Conservation (phyloP, 495 filamentous ascomycete species). For the Pyrenopolyporus hunteri region DNA sequence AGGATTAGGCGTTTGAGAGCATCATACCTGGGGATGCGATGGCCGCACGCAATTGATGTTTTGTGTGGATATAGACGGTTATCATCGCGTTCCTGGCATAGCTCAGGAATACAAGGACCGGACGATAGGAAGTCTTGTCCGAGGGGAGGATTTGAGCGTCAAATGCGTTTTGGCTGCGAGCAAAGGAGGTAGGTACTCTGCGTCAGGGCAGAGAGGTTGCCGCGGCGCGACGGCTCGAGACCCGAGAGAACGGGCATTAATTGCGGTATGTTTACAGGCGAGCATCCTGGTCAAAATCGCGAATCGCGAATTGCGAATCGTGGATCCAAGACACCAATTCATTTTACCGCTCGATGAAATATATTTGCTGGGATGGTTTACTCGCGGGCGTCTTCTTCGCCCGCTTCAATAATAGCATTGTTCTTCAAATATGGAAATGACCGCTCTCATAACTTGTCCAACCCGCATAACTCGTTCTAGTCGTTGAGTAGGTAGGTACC, state of each 20-base stretch:
- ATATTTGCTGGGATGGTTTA: neutral
- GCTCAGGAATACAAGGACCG: conserved; percentile 7
- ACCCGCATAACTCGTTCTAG: too few relatives aligned
- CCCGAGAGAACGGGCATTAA: neutral
- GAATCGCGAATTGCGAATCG: conserved; percentile 1
- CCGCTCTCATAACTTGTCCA: too few relatives aligned
- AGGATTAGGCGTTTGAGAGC: conserved; percentile 33
- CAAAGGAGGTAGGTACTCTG: neutral
- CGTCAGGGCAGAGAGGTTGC: neutral
- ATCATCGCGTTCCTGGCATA: conserved; percentile 8
- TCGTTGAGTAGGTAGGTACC: neutral
- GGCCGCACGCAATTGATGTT: conserved; percentile 18
- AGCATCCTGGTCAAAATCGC: conserved; percentile 3
- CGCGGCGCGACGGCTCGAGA: neutral
- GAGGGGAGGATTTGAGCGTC: neutral
- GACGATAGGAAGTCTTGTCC: conserved; percentile 4
- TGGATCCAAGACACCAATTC: too few relatives aligned
- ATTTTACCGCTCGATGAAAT: neutral
- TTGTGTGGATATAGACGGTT: conserved; percentile 33
- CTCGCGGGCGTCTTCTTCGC: neutral
- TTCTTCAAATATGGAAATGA: neutral
- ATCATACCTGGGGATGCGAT: conserved; percentile 27
- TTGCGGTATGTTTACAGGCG: conserved; percentile 5
- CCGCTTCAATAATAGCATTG: conserved; percentile 13
- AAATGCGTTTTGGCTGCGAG: neutral